Percentiles rank a stretch among this genome's conserved stretches.
These are phyloP conservation scores for Saccharomycopsis javanensis DNA, from an alignment of 805 yeast genomes.

Conservation along the genomic window DNA sequence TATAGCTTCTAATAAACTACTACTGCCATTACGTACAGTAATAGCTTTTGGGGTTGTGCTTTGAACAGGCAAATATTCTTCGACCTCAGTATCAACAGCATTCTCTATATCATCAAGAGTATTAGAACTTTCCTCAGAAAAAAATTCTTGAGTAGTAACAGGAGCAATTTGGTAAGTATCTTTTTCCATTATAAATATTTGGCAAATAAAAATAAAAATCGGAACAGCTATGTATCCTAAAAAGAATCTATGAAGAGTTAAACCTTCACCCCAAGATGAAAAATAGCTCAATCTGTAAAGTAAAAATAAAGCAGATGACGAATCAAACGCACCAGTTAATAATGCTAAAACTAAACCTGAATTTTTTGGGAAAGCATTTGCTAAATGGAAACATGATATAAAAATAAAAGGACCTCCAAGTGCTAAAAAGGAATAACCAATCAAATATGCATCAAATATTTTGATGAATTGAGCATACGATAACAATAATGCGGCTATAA, in stretches of 20 bases:
- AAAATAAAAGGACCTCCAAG: conserved; percentile 92
- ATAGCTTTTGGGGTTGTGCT: not conserved
- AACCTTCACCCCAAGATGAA: conserved; percentile 12
- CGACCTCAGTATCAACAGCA: conserved; percentile 4
- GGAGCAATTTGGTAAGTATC: conserved; percentile 42
- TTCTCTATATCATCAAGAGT: conserved; percentile 2
- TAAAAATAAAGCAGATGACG: conserved; percentile 82
- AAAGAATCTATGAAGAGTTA: conserved; percentile 54
- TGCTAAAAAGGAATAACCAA: conserved; percentile 70
- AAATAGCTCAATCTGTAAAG: conserved; percentile 51
- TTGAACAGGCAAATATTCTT: conserved; percentile 12
- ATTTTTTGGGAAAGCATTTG: conserved; percentile 74
- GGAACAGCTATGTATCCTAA: conserved; percentile 64
- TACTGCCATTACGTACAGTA: not conserved
- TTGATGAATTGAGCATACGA: conserved; percentile 30
- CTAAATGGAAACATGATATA: conserved; percentile 81
- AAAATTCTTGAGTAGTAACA: not conserved
- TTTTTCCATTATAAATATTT: conserved; percentile 69
- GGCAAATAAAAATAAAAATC: conserved; percentile 62
- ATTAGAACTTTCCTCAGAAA: not conserved
- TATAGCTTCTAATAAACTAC: conserved; percentile 12
- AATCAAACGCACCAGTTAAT: conserved; percentile 88
- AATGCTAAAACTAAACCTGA: conserved; percentile 77
- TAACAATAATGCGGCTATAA: conserved; percentile 43
- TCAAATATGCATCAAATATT: conserved; percentile 52